Conservation (phyloP, 2,329 filamentous ascomycete genomes). For the Chrysosporium queenslandicum region DNA sequence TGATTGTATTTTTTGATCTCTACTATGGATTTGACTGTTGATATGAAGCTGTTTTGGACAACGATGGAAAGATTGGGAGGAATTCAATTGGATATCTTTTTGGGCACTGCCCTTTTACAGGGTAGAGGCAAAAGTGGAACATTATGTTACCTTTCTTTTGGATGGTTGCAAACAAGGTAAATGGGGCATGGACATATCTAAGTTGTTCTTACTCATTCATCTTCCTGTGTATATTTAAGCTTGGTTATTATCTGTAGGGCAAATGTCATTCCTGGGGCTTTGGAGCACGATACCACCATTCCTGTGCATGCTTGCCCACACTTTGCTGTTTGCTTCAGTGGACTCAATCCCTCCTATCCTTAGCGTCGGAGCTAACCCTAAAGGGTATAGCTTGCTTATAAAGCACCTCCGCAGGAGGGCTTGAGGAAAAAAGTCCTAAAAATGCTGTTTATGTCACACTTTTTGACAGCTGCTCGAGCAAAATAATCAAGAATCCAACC, state of each 20-base stretch:
- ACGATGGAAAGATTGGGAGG: not conserved
- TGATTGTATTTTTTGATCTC: not conserved
- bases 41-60: not conserved
- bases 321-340: no score
- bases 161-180: not conserved
- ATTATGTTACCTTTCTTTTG: not conserved
- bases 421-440: no score
- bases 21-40: conserved; percentile 1
- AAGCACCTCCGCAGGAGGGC: no score
- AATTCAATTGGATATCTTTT: not conserved
- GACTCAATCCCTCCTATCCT: no score
- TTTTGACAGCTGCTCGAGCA: no score
- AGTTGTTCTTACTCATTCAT: not conserved
- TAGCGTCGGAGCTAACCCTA: no score
- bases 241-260: not conserved
- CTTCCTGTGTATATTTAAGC: conserved; percentile 1
- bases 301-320: no score
- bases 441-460: no score
- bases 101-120: not conserved
- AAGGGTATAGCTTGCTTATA: no score
- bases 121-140: conserved; percentile 2
- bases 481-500: no score
- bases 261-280: not conserved
- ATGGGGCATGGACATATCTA: conserved; percentile 1
- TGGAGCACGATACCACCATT: no score